phyloP scores from a whole-genome alignment of 2,329 filamentous ascomycete genomes.

The Xylariales sp. region DNA sequence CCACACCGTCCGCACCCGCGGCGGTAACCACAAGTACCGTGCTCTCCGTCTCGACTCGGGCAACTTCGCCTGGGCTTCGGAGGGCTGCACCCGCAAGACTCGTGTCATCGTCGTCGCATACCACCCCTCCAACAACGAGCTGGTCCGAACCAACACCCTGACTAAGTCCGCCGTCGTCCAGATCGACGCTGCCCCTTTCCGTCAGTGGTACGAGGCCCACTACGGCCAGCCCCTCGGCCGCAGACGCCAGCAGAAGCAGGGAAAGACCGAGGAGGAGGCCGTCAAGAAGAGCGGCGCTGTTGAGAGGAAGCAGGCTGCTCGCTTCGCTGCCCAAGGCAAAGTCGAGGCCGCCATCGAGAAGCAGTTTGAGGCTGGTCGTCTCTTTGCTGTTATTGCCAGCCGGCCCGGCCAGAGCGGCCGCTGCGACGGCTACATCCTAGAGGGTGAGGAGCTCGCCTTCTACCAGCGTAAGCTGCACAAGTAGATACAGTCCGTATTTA shows the following conservation, averaged over 20 bases:
- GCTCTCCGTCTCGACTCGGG: slow-evolving; percentile 97
- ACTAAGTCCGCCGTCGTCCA: slow-evolving; percentile 99
- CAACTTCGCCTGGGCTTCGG: slow-evolving; percentile 99
- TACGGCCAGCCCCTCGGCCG: slow-evolving; percentile 92
- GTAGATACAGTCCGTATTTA: slow-evolving; percentile 65
- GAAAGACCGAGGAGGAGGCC: slow-evolving; percentile 73
- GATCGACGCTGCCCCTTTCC: slow-evolving; percentile 98
- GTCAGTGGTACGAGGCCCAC: slow-evolving; percentile 99
- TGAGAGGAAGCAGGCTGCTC: slow-evolving; percentile 94
- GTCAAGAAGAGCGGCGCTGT: slow-evolving; percentile 95
- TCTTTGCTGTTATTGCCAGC: slow-evolving; percentile 92
- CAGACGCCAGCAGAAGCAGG: slow-evolving; percentile 87
- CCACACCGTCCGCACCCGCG: slow-evolving; percentile 95
- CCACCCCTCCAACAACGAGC: slow-evolving; percentile 99
- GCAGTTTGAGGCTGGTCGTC: slow-evolving; percentile 99
- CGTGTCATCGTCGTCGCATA: slow-evolving; percentile 98
- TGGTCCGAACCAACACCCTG: slow-evolving; percentile 99
- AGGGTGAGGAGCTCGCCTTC: slow-evolving; percentile 99
- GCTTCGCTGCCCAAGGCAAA: slow-evolving; percentile 87
- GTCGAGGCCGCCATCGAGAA: slow-evolving; percentile 92
- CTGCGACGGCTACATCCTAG: slow-evolving; percentile 96
- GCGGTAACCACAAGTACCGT: slow-evolving; percentile 99
- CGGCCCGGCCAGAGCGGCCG: slow-evolving; percentile 97
- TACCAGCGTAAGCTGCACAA: slow-evolving; percentile 99
- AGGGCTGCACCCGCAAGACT: slow-evolving; percentile 98